Conservation (phyloP, 306 rosid species). For the Ammopiptanthus mongolicus region DNA sequence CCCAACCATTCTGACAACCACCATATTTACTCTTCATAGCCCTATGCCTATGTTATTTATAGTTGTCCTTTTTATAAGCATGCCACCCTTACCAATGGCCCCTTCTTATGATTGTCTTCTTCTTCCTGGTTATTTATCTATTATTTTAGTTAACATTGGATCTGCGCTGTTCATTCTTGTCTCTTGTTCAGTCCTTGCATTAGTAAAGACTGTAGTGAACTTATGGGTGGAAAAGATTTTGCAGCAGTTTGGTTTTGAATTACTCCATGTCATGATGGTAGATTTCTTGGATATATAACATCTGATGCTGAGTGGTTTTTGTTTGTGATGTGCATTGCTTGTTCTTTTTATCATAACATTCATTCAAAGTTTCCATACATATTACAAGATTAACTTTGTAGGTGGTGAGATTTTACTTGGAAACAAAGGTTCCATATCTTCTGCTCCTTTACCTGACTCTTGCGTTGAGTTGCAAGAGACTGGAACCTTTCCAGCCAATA, state of each 20-base stretch:
- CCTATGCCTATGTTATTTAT: neutral
- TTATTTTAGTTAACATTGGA: neutral
- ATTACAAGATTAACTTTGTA: slow-evolving; percentile 24
- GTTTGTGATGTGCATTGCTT: neutral
- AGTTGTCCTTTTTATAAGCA: neutral
- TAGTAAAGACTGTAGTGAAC: neutral
- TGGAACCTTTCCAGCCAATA: slow-evolving; percentile 34
- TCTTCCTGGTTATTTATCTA: neutral
- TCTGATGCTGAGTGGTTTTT: neutral
- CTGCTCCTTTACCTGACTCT: slow-evolving; percentile 40
- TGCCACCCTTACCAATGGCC: neutral
- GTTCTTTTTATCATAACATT: neutral
- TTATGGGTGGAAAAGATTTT: neutral
- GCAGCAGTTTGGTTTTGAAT: neutral
- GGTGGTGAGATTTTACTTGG: slow-evolving; percentile 37
- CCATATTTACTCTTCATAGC: neutral
- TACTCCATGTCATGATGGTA: neutral
- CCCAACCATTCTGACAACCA: neutral
- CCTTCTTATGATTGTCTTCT: neutral
- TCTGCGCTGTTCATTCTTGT: neutral
- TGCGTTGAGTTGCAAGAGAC: slow-evolving; percentile 32
- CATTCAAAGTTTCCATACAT: slow-evolving; percentile 1
- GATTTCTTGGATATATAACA: neutral
- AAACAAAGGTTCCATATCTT: slow-evolving; percentile 29
- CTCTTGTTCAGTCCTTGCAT: neutral